Percentiles rank a stretch among this genome's conserved stretches.
phyloP scores from a whole-genome alignment of 78 protist species.

The Guillardia theta region DNA sequence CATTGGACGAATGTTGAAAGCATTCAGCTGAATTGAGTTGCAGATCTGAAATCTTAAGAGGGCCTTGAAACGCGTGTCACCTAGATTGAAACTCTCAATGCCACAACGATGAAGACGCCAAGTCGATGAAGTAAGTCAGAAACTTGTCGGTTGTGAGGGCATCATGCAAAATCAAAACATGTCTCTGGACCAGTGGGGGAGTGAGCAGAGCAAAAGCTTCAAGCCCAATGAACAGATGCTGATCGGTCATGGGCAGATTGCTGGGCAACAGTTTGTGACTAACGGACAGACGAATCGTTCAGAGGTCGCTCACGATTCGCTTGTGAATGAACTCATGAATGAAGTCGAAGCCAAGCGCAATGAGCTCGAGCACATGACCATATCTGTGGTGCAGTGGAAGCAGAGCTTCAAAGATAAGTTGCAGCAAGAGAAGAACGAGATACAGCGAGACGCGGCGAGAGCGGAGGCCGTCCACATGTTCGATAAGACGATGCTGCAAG shows the following conservation, averaged over 20 bases:
- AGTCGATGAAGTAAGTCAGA: not conserved
- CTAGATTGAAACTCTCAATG: too few species aligned
- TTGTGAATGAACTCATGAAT: not conserved
- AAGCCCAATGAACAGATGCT: not conserved
- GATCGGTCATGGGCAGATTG: too few species aligned
- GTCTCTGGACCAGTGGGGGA: not conserved
- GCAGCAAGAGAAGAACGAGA: not conserved
- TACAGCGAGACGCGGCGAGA: not conserved
- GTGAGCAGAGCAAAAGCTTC: not conserved
- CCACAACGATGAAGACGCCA: not conserved
- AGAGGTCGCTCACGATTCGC: not conserved
- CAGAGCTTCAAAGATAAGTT: not conserved
- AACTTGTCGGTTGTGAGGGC: not conserved
- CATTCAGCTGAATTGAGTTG: too few species aligned
- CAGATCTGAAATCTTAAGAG: too few species aligned
- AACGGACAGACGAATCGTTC: not conserved
- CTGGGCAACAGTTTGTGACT: too few species aligned
- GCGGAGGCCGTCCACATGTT: not conserved
- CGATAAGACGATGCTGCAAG: not conserved
- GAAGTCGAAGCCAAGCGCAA: not conserved
- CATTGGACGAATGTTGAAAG: too few species aligned
- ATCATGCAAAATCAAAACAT: not conserved
- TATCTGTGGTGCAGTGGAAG: conserved; percentile 16
- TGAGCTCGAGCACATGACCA: not conserved
- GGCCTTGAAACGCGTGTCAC: too few species aligned